These are phyloP conservation scores for Protea cynaroides DNA, from an alignment of 164 flowering plant species.

Conservation along the genomic window DNA sequence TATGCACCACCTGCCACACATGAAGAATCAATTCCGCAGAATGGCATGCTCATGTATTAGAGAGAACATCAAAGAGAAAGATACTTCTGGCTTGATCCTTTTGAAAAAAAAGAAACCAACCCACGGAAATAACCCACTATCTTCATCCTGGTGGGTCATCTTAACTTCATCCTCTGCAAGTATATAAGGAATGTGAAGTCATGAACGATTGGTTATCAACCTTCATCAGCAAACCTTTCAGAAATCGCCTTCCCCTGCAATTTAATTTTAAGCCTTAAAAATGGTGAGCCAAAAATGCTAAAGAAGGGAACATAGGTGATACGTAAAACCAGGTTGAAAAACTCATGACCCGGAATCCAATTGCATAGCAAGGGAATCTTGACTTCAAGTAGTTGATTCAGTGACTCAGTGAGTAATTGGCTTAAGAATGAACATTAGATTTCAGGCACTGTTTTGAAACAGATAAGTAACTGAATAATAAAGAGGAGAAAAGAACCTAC, in stretches of 20 bases:
- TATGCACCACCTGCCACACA: background rate
- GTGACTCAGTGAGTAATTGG: too few species aligned
- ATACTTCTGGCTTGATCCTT: background rate
- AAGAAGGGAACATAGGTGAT: background rate
- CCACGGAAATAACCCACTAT: background rate
- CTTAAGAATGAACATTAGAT: too few species aligned
- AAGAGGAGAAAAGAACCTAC: background rate
- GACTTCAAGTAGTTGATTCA: too few species aligned
- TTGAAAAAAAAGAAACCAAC: background rate
- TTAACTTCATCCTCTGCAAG: background rate
- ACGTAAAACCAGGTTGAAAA: background rate
- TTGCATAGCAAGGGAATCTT: too few species aligned
- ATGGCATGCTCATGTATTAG: background rate
- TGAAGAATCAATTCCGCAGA: background rate
- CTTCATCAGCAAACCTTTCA: constrained; percentile 3
- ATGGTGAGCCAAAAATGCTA: background rate
- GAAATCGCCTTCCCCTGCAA: constrained; percentile 5
- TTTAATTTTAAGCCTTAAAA: constrained; percentile 1
- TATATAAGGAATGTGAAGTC: background rate
- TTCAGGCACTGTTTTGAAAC: too few species aligned
- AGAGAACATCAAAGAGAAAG: background rate
- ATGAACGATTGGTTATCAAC: background rate
- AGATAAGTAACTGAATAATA: background rate
- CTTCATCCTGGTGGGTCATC: constrained; percentile 1
- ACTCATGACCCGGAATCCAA: background rate